Evolutionary conservation across 352 stramenopile species (phyloP).

Genomic region (Phytopythium vexans): DNA sequence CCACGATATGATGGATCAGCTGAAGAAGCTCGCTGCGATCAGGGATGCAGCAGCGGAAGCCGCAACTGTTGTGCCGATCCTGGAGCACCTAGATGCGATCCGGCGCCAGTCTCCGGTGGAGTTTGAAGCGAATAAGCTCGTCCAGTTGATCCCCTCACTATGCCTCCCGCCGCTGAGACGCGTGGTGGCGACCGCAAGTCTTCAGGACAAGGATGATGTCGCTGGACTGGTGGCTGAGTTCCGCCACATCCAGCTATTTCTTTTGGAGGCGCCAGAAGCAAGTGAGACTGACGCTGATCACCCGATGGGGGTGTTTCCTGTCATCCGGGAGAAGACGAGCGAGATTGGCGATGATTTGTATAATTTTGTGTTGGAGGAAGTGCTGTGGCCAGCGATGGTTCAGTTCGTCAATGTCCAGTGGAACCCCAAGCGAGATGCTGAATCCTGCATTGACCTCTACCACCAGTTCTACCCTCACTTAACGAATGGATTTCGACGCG

Average conservation of each 20-base stretch:
- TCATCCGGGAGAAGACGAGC: slow-evolving; percentile 65
- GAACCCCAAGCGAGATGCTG: slow-evolving; percentile 34
- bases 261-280: slow-evolving; percentile 37
- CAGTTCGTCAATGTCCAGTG: slow-evolving; percentile 72
- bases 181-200: slow-evolving; percentile 33
- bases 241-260: slow-evolving; percentile 51
- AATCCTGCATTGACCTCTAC: slow-evolving; percentile 39
- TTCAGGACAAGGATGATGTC: slow-evolving; percentile 29
- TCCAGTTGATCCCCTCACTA: slow-evolving; percentile 67
- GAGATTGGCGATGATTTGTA: slow-evolving; percentile 61
- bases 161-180: slow-evolving; percentile 57
- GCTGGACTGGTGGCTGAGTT: slow-evolving; percentile 41
- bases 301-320: slow-evolving; percentile 39
- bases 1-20: slow-evolving; percentile 39
- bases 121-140: slow-evolving; percentile 74
- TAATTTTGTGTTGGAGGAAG: slow-evolving; percentile 77
- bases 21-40: slow-evolving; percentile 38
- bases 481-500: slow-evolving; percentile 40
- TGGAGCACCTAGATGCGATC: slow-evolving; percentile 39
- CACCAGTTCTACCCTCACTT: slow-evolving; percentile 49
- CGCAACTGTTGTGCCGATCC: slow-evolving; percentile 35
- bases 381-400: slow-evolving; percentile 61
- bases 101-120: slow-evolving; percentile 48
- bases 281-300: slow-evolving; percentile 1
- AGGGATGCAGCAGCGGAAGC: slow-evolving; percentile 27